Conservation (phyloP, 768 basidiomycete species). For the Rhizopogon sp. region DNA sequence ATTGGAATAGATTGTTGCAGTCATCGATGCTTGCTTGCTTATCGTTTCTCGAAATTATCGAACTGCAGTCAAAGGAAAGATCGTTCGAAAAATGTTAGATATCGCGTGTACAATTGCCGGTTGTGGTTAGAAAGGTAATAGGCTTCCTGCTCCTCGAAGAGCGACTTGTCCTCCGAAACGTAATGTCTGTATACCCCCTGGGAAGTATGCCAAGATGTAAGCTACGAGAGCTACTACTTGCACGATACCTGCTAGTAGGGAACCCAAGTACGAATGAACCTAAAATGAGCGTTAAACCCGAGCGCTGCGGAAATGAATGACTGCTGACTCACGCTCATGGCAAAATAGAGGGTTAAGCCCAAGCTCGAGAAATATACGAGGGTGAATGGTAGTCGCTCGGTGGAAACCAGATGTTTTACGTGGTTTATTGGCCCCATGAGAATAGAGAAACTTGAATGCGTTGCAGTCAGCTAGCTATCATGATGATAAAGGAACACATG, state of each 20-base stretch:
- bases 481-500: neutral
- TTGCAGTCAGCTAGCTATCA: neutral
- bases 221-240: conserved; percentile 80
- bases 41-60: too few species aligned
- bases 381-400: conserved; percentile 82
- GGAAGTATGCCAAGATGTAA: conserved; percentile 94
- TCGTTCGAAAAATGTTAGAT: neutral
- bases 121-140: conserved; percentile 66
- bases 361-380: conserved; percentile 79
- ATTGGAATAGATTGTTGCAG: conserved; percentile 10
- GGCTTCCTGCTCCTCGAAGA: conserved; percentile 75
- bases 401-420: conserved; percentile 78
- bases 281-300: conserved; percentile 24
- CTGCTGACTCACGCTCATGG: conserved; percentile 66
- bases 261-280: conserved; percentile 83
- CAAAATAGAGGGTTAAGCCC: conserved; percentile 85
- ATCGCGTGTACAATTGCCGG: neutral
- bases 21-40: neutral
- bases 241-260: conserved; percentile 74
- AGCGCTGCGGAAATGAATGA: neutral
- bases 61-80: neutral
- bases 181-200: conserved; percentile 79
- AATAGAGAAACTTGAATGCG: conserved; percentile 60
- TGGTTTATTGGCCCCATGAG: conserved; percentile 90
- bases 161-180: conserved; percentile 78